phyloP scores from a whole-genome alignment of 768 basidiomycete genomes.

The Coprinopsis strossmayeri region DNA sequence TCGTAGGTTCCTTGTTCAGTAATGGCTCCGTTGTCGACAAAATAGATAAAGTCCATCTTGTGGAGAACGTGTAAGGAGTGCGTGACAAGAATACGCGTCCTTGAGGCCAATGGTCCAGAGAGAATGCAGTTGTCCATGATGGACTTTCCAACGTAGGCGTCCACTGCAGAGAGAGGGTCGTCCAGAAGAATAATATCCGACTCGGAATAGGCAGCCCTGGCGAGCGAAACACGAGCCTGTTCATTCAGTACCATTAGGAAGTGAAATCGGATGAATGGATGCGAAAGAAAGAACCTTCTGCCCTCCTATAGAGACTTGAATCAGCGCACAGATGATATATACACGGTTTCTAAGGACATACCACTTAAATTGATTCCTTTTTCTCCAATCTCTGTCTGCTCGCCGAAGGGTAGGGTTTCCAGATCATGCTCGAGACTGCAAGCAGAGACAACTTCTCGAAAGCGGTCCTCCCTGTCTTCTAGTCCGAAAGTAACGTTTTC shows the following conservation, averaged over 20 bases:
- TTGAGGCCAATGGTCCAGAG: constrained; percentile 34
- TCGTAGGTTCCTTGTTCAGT: constrained; percentile 49
- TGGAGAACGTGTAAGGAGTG: constrained; percentile 44
- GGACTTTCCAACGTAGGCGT: constrained; percentile 58
- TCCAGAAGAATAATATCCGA: constrained; percentile 67
- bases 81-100: constrained; percentile 50
- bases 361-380: constrained; percentile 67
- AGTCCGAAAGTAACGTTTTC: constrained; percentile 75
- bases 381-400: constrained; percentile 69
- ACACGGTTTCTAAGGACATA: constrained; percentile 13
- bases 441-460: constrained; percentile 49
- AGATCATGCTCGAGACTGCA: constrained; percentile 70
- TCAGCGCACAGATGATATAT: too few species aligned
- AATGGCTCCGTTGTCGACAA: constrained; percentile 45
- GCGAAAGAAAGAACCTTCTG: too few species aligned
- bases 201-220: constrained; percentile 61
- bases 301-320: too few species aligned
- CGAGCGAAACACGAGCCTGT: constrained; percentile 59
- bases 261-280: too few species aligned
- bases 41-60: constrained; percentile 47
- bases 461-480: constrained; percentile 54
- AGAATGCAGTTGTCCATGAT: constrained; percentile 50
- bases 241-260: too few species aligned
- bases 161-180: constrained; percentile 69
- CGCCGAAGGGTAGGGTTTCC: constrained; percentile 62